Conservation (phyloP, 176 grass and related monocot genomes). For the Cenchrus purpureus region DNA sequence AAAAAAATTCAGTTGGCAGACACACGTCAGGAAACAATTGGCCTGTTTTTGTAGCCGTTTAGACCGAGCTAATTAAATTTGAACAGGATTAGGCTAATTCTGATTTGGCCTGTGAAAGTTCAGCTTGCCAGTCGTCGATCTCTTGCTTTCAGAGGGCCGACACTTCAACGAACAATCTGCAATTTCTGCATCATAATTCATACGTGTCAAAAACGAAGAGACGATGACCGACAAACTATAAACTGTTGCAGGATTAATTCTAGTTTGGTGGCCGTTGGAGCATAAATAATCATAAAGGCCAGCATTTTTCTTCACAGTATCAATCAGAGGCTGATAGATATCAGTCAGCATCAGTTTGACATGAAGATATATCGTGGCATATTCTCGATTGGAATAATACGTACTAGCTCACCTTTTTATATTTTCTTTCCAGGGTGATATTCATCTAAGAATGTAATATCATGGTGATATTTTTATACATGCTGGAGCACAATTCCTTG, state of each 20-base stretch:
- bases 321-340: background rate
- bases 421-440: background rate
- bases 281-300: background rate
- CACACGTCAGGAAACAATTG: background rate
- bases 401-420: background rate
- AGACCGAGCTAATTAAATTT: background rate
- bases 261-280: slow-evolving; percentile 13
- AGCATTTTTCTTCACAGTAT: background rate
- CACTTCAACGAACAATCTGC: background rate
- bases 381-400: background rate
- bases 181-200: background rate
- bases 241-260: background rate
- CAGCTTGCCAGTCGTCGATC: background rate
- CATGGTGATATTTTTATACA: background rate
- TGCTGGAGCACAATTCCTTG: background rate
- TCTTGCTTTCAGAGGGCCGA: background rate
- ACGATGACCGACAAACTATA: background rate
- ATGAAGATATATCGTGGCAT: background rate
- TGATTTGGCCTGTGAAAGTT: background rate
- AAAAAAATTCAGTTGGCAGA: background rate
- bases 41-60: background rate
- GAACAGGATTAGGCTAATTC: background rate
- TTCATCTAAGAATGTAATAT: background rate
- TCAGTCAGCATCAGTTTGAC: background rate
- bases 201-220: background rate